Conservation (phyloP, 1,284 basidiomycete genomes). For the Puccinia hordei region DNA sequence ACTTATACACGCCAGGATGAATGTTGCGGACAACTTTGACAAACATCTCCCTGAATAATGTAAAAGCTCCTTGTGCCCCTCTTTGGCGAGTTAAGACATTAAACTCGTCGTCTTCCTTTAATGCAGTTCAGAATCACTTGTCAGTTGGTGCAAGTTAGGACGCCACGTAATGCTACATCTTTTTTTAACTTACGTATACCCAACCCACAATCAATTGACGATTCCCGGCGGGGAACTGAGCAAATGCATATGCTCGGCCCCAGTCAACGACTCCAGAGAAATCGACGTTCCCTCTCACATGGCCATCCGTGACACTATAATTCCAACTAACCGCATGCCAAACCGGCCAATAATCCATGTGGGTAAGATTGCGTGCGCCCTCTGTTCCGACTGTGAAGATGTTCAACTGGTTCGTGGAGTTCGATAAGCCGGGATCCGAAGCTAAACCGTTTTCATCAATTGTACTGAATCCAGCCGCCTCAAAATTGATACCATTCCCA, state of each 20-base stretch:
- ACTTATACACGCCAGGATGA: constrained; percentile 43
- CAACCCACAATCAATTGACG: constrained; percentile 53
- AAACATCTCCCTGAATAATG: constrained; percentile 54
- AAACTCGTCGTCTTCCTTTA: constrained; percentile 51
- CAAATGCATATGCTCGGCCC: constrained; percentile 54
- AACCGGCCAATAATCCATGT: constrained; percentile 52
- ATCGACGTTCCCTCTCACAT: constrained; percentile 13
- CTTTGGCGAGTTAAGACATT: constrained; percentile 51
- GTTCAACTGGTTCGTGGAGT: constrained; percentile 50
- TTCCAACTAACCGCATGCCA: constrained; percentile 53
- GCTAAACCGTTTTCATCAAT: constrained; percentile 52
- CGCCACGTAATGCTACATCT: not conserved
- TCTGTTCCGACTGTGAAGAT: constrained; percentile 54
- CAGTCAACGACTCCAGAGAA: constrained; percentile 54
- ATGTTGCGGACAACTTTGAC: constrained; percentile 53
- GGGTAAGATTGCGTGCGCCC: constrained; percentile 50
- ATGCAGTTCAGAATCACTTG: not conserved
- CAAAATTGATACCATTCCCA: constrained; percentile 53
- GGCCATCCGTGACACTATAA: not conserved
- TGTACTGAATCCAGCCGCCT: constrained; percentile 52
- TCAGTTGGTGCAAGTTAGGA: not conserved
- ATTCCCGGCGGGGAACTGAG: constrained; percentile 51
- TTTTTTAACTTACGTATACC: constrained; percentile 52
- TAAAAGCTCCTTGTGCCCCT: constrained; percentile 54
- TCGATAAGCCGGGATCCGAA: constrained; percentile 26